Base-by-base conservation (phyloP, 2,329 filamentous ascomycete species). In the Aspergillus niger region DNA sequence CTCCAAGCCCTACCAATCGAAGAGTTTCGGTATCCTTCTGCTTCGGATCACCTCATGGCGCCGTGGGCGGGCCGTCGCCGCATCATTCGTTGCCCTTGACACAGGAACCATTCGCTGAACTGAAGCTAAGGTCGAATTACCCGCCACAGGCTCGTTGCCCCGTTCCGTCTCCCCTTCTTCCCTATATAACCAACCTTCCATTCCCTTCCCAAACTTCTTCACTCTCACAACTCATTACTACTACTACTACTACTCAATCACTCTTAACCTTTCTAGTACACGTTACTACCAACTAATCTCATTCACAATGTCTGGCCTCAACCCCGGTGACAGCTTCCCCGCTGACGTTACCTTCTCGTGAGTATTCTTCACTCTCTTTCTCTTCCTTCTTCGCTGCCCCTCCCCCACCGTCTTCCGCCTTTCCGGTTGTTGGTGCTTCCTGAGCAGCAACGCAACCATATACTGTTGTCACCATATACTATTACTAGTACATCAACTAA, bases 281-380 rank as follows among this genome's bases (percentile, higher is more conserved):
- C 49, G 56, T 49, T 55, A 50, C 58, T 51, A 60, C 60, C 51
- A 55, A 57, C 36, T 50, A 64, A 59, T 57, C 39, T 32, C 47
- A 50, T 32, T 61, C 70, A 79, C 67, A 73, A 87, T 87, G 85
- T 76, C 89, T 80, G 84, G 84, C 77, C 85, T 95, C 78, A 88
- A 93, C 77, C 85, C 85, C 75, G 93, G 93, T 74, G 91, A 96
- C 77, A 82, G 82, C 76, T 94, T 98, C 84, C 93, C 93, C 69
- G 81, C 87, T 69, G 89, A 85, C 70, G 89, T 96, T 63, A 83
- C 83, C 77, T 97, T 97, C 84, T 83, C 83, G 86, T 89, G 79
- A 71, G 84, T 79, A 36, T 36, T 13, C 32, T 36, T 11, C 13
- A 13, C 32, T 15, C 13, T 36, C 11, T 3, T 13, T 36, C 32